phyloP scores from a whole-genome alignment of 2,329 filamentous ascomycete genomes.

The Lasiodiplodia theobromae region DNA sequence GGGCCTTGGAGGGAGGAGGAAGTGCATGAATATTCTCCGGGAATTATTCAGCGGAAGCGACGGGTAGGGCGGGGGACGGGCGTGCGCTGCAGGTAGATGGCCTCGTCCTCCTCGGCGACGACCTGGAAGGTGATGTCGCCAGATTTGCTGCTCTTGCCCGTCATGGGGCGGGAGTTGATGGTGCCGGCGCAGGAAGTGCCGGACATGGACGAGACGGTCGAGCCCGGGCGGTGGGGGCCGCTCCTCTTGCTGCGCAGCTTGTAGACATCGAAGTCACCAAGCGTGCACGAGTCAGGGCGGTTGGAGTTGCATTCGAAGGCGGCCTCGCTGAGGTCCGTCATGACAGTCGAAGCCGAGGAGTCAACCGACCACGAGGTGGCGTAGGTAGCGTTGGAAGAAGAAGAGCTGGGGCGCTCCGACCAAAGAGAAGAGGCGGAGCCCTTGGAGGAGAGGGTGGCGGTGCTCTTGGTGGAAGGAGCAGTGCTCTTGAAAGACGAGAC shows the following conservation, averaged over 20 bases:
- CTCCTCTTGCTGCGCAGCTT: constrained; percentile 10
- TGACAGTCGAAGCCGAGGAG: constrained; percentile 19
- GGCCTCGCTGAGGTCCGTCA: constrained; percentile 12
- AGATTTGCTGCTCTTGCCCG: constrained; percentile 21
- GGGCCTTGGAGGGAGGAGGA: constrained; percentile 5
- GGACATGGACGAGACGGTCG: constrained; percentile 15
- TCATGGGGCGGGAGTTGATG: constrained; percentile 19
- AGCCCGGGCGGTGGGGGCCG: constrained; percentile 4
- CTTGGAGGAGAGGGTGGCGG: constrained; percentile 16
- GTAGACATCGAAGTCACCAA: constrained; percentile 20
- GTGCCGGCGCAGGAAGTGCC: constrained; percentile 24
- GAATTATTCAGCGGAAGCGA: constrained; percentile 4
- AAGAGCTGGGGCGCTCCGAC: constrained; percentile 22
- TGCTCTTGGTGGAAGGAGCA: constrained; percentile 7
- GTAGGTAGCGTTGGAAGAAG: constrained; percentile 17
- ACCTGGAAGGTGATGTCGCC: constrained; percentile 22
- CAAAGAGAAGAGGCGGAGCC: constrained; percentile 19
- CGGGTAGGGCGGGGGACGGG: constrained; percentile 13
- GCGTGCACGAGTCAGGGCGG: constrained; percentile 23
- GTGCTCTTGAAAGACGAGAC: constrained; percentile 9
- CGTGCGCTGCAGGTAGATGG: constrained; percentile 21
- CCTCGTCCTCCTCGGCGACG: constrained; percentile 18
- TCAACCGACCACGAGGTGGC: constrained; percentile 21
- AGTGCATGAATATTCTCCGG: neutral
- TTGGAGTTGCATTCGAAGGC: constrained; percentile 7